These are phyloP conservation scores for Gynostemma pentaphyllum DNA, from an alignment of 306 rosid genomes.

Conservation along the genomic window DNA sequence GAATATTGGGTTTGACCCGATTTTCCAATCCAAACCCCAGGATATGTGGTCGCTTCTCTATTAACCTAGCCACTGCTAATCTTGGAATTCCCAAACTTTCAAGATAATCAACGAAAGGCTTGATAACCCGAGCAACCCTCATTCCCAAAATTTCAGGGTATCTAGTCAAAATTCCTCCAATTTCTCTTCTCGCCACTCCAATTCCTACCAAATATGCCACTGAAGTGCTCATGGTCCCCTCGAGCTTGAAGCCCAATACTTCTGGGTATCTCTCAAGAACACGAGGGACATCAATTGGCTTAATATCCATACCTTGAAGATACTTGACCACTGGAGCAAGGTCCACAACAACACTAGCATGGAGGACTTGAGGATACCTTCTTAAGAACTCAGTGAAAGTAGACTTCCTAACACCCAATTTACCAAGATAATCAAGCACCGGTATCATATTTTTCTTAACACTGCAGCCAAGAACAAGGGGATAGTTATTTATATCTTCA, in stretches of 20 bases:
- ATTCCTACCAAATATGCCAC: conserved; percentile 89
- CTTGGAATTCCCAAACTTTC: conserved; percentile 80
- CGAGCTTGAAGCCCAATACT: conserved; percentile 84
- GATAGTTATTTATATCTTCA: conserved; percentile 83
- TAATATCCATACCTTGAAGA: conserved; percentile 96
- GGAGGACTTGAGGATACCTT: conserved; percentile 92
- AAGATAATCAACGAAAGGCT: conserved; percentile 85
- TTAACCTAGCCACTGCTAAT: conserved; percentile 77
- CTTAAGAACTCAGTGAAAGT: conserved; percentile 64
- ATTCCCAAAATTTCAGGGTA: conserved; percentile 89
- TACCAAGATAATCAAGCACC: conserved; percentile 95
- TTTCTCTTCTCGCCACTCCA: conserved; percentile 82
- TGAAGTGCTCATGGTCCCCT: conserved; percentile 97
- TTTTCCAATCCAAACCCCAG: conserved; percentile 74
- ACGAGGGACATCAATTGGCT: conserved; percentile 52
- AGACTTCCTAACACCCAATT: conserved; percentile 83
- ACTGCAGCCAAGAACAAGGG: conserved; percentile 92
- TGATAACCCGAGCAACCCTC: conserved; percentile 81
- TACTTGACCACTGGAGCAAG: conserved; percentile 76
- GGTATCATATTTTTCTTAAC: conserved; percentile 98
- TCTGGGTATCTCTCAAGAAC: conserved; percentile 93
- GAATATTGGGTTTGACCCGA: conserved; percentile 66
- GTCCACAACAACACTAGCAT: conserved; percentile 91
- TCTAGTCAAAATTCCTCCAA: conserved; percentile 73
- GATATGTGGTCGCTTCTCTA: conserved; percentile 78